Percentiles rank a stretch among this genome's conserved stretches.
These are phyloP conservation scores for Acer saccharum DNA, from an alignment of 345 rosid species.

Conservation along the genomic window DNA sequence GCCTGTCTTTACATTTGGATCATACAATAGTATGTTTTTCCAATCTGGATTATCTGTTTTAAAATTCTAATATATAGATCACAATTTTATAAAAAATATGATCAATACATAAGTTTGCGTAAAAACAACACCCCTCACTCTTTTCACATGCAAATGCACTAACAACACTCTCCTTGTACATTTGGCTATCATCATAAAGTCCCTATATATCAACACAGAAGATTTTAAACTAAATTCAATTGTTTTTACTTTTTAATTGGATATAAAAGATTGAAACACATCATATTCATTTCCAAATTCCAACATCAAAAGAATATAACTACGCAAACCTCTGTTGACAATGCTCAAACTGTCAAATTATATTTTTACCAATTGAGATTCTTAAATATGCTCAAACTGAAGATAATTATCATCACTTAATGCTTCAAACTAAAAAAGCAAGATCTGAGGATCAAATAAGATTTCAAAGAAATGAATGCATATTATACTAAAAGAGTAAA, in stretches of 20 bases:
- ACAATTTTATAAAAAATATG: background rate
- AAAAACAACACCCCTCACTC: background rate
- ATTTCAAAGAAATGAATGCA: slow-evolving; percentile 1
- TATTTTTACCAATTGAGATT: background rate
- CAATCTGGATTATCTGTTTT: background rate
- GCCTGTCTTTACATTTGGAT: background rate
- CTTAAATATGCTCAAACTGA: background rate
- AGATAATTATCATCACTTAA: background rate
- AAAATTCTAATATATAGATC: background rate
- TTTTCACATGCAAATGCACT: background rate
- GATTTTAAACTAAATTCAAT: background rate
- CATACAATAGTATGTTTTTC: too few species aligned
- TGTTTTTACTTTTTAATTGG: background rate
- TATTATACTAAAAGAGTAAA: background rate
- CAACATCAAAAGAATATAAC: background rate
- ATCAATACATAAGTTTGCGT: background rate
- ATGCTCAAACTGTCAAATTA: background rate
- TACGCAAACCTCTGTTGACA: background rate
- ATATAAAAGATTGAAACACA: background rate
- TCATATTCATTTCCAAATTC: background rate
- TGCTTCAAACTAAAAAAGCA: background rate
- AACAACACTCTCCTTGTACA: background rate
- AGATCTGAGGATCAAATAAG: background rate
- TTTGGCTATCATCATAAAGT: background rate
- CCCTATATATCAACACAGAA: background rate